Base-by-base conservation (phyloP, 2,329 filamentous ascomycete genomes). In the Camillea tinctor region DNA sequence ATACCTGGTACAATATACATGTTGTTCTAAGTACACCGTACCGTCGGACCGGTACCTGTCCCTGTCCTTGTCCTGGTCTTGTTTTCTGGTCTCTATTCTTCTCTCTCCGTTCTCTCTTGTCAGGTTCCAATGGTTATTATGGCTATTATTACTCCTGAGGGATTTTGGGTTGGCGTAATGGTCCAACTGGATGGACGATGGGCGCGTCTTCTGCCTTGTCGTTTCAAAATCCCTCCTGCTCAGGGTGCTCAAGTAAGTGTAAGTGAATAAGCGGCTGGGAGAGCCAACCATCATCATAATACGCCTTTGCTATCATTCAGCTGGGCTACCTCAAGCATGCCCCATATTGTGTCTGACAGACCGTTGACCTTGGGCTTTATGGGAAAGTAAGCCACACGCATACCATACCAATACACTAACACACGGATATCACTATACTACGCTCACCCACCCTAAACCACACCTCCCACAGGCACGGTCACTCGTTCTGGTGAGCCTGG, bases 381-480 rank as follows among this genome's bases (percentile, higher is more conserved):
- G 26, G n/a, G 20, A 9, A 4, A n/a, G 24, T 30, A 54, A 54
- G 52, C 52, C 52, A 54, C 52, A 49, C 24, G 7, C 44, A 55
- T 19, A 40, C 59, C 61, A 63, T 40, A 53, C 52, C 53, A 55
- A 44, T 55, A 56, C 53, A 55, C 44, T 55, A 56, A 62, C 55
- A 30, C 50, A 30, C 26, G 26, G 30, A 24, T 22, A 51, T 50
- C 26, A 30, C 26, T 30, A 30, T 8, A 26, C 24, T 26, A 26
- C 26, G 13, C 26, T 30, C 26, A 30, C 26, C 26, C 26, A 30
- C 26, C 26, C 26, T 30, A 30, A 30, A 57, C 64, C 62, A 60
- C 58, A 55, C 57, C 53, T 60, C 57, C 62, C 59, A 58, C 50
- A 59, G n/a, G 60, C 59, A 60, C 59, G 61, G 61, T 66, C 65